Evolutionary conservation across 495 filamentous ascomycete species (phyloP), one percentile per base, ranked within the genome.

Genomic region (Annulohypoxylon moriforme): DNA sequence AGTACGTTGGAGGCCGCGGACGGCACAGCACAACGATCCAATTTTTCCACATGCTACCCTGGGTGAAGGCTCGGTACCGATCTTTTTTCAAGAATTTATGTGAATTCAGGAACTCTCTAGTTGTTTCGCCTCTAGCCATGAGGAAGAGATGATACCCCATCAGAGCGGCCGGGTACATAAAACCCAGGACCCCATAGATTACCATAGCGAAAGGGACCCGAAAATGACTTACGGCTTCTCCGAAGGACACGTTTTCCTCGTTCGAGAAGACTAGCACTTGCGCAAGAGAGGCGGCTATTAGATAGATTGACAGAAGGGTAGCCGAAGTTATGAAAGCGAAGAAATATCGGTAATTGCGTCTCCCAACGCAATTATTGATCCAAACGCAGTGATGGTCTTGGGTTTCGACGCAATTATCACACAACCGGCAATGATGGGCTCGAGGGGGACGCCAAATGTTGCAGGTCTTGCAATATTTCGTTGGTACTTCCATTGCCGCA

Each of bases 381-480:
- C 96, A 99, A 20, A 98, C 94, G 74, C 96, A 99, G 82, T 99
- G 96, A 75, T 99, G 96, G 76, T 99, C 96, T 71, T 98, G 94
- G 0, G 95, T 98, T 78, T 99, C 96, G 49, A 99, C 88, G 77
- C 96, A 99, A 76, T 95, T 97, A 80, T 99, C 94, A 77, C 96
- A 99, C 31, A 97, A 84, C 60, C 96, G 93, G 81, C 96, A 99
- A 79, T 99, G 96, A 76, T 98, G 96, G 71, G 92, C 94, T 27
- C 96, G 91, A 44, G 94, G 94, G 38, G 96, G 96, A 1, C 96
- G 92, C 96, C 96, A 99, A 68, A 98, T 93, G 73, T 92, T 92
- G 82, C 96, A 99, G 9, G 93, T 95, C 78, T 94, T 96, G 85
- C 96, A 99, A 79, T 96, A 98, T 79, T 99, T 99, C 64, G 93